Percentiles rank a stretch among this genome's conserved stretches.
These are phyloP conservation scores for Platanus orientalis DNA, from an alignment of 164 flowering plant species.

Conservation along the genomic window DNA sequence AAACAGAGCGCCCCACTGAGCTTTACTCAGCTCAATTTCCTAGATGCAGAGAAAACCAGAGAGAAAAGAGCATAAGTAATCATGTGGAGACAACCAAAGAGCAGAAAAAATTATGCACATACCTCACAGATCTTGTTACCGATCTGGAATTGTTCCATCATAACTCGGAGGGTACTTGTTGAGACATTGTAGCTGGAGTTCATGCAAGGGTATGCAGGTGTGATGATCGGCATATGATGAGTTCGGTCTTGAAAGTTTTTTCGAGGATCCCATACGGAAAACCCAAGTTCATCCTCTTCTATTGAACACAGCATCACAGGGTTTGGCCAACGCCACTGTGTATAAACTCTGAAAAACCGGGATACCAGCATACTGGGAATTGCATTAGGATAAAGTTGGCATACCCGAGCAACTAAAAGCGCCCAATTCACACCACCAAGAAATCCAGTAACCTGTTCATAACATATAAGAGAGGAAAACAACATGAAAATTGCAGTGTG, in stretches of 20 bases:
- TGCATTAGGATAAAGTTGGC: constrained; percentile 97
- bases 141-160: constrained; percentile 83
- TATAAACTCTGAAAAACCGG: constrained; percentile 87
- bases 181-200: constrained; percentile 98
- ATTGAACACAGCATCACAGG: constrained; percentile 95
- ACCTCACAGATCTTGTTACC: constrained; percentile 90
- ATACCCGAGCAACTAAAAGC: constrained; percentile 87
- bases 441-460: constrained; percentile 84
- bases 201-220: constrained; percentile 99
- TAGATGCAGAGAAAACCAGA: constrained; percentile 23
- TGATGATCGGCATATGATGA: constrained; percentile 96
- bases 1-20: constrained; percentile 72
- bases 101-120: background rate
- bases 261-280: constrained; percentile 96
- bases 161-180: constrained; percentile 81
- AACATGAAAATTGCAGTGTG: background rate
- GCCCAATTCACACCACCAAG: constrained; percentile 99
- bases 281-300: constrained; percentile 86
- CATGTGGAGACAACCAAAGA: background rate
- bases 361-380: constrained; percentile 90
- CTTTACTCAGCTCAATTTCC: constrained; percentile 83
- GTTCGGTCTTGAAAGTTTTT: constrained; percentile 72
- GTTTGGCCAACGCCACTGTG: constrained; percentile 99
- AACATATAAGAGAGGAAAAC: background rate
- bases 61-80: background rate